Base-by-base conservation (phyloP, 2,329 filamentous ascomycete species). In the Venturiaceae sp. region DNA sequence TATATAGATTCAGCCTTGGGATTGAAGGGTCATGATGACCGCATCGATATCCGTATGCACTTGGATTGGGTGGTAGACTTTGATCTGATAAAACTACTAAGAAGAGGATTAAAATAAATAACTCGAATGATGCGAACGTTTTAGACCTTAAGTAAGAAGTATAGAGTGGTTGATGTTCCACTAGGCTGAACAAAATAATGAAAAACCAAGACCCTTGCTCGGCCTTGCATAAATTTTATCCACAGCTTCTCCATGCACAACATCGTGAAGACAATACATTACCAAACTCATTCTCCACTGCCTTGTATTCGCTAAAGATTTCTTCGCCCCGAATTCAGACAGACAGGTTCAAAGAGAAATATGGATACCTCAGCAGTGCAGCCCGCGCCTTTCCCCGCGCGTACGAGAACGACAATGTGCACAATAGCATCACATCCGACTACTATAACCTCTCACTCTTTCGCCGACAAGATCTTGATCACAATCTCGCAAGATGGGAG, bases 401-500 rank as follows among this genome's bases (percentile, higher is more conserved):
- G 76, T 11, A 85, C 83, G 2, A 84, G 80, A 53, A 66, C 67
- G 30, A 58, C 39, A n/a, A 32, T 39, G 21, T 33, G 32, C 46
- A 46, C 21, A 34, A 44, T 57, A 30, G 26, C 28, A 26, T 47
- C 30, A 32, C 71, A 86, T 23, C 71, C 79, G 36, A 97, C 94
- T 1, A 84, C 90, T 63, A 85, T 89, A 34, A 85, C 83, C 39
- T 80, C 80, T 11, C 77, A 91, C 57, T 83, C 80, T 65, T 97
- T 97, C 73, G 80, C 85, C 8, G 94, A 97, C 80, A 95, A 90
- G 73, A 90, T 99, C 66, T 75, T 99, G 65, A 77, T 99, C 62
- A 96, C 91, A 1, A 81, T 97, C 60, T 89, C 88, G 0, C 94
- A 97, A 74, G 83, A 86, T 61, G 92, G 92, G 6, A 83, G 86